Evolutionary conservation across 495 filamentous ascomycete genomes (phyloP), one percentile per base, ranked within the genome.

Genomic region (Hyphodiscus hymeniophilus): DNA sequence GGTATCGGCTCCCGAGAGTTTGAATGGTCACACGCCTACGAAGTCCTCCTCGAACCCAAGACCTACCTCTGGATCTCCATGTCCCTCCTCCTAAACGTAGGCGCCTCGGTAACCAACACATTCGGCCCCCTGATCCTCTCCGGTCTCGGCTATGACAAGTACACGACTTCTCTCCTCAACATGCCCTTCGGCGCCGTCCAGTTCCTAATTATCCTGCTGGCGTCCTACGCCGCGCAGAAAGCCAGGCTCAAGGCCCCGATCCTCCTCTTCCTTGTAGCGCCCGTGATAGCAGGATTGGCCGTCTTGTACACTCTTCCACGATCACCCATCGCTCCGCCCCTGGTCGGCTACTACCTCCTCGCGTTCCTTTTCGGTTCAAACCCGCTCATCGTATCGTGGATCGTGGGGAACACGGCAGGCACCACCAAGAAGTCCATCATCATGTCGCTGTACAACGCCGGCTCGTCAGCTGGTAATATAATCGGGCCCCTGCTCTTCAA

Each of bases 401-500:
- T 74, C 2, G 56, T 74, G 3, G 68, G 66, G 7, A 79, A 88
- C 58, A 79, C 84, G 0, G 84, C 80, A 1, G 85, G 84, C 0
- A 75, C 77, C n/a, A 87, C 82, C 2, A 89, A 89, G 64, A 79
- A 76, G 49, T 72, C 74, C 0, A 62, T 70, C 21, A 65, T 75
- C 26, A 75, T 79, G 69, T 71, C 76, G 10, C 63, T 85, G n/a
- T 70, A 82, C 39, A 72, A 78, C 21, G 79, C 70, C 2, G 74
- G 73, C 2, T 76, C 81, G 44, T 75, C 75, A 17, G 63, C 75
- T 2, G 83, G 83, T 5, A 83, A 78, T 47, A 82, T 85, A 39
- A 76, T 86, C 51, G 81, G 82, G 0, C 84, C 82, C 3, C 70
- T 84, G 50, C 75, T 83, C 2, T 85, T 85, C 55, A 72, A 73